Evolutionary conservation across 495 filamentous ascomycete species (phyloP).

Genomic region (Bacidia rubella): DNA sequence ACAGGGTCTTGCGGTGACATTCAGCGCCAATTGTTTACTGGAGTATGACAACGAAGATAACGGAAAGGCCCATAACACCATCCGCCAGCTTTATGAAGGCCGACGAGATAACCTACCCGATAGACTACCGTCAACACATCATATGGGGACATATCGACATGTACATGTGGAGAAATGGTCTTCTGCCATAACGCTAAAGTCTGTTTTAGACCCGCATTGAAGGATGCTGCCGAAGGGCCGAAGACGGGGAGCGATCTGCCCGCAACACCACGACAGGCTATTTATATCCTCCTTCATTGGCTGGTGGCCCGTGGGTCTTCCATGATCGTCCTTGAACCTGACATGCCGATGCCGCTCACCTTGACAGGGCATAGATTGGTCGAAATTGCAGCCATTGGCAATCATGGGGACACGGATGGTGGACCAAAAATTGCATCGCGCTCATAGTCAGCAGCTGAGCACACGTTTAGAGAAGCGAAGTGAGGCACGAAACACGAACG

Average conservation of each 20-base stretch:
- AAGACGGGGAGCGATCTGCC: slow-evolving; percentile 1
- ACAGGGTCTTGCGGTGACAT: neutral
- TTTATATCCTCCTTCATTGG: neutral
- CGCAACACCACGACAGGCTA: neutral
- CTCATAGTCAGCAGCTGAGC: neutral
- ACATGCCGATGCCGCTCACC: neutral
- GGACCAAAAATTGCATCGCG: too few species aligned
- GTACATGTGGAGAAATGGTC: too few species aligned
- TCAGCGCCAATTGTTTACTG: neutral
- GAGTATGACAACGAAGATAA: too few species aligned
- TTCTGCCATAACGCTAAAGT: neutral
- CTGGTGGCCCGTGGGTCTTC: neutral
- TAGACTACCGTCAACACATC: too few species aligned
- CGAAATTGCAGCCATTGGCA: neutral
- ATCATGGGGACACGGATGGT: neutral
- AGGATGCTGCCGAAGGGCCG: neutral
- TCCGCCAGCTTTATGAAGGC: too few species aligned
- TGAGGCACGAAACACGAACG: neutral
- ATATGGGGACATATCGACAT: too few species aligned
- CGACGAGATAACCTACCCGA: too few species aligned
- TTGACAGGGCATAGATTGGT: neutral
- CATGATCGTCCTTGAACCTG: neutral
- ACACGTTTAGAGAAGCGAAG: neutral
- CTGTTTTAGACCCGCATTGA: neutral
- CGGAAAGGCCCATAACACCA: too few species aligned